Evolutionary conservation across 2,329 filamentous ascomycete genomes (phyloP), one percentile per base, ranked within the genome.

Genomic region (Xylariaceae sp.): DNA sequence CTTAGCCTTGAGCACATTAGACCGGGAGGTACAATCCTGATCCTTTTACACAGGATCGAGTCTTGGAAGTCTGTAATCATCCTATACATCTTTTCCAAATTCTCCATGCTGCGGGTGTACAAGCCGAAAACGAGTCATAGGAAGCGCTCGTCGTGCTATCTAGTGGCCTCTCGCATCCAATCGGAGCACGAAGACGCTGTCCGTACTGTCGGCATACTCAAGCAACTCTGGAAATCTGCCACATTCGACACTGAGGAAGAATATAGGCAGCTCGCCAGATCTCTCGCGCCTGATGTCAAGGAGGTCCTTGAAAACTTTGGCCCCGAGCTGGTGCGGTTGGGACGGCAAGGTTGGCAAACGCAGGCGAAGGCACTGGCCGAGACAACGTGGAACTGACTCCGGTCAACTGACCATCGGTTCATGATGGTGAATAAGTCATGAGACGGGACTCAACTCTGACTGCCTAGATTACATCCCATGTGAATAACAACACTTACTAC

Each of bases 61-160:
- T 59, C 59, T 0, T 74, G 68, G 70, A 52, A 69, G 13, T 73
- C 68, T 0, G 63, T 74, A 1, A 42, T 61, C 0, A 43, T 76
- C 0, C 41, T 83, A 9, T 61, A 70, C 13, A 62, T 55, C 0
- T 76, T 82, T 39, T 58, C 49, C 13, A 61, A 64, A n/a, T 78
- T 82, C 51, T 66, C 76, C 0, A 42, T 61, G 0, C 60, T 81
- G 0, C 40, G 53, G 19, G 57, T 80, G 0, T 76, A 71, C 62
- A 83, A 83, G 60, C 76, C 76, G 0, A 57, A 7, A 1, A 62
- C 7, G 1, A 59, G 54, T 2, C 76, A 82, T 53, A 62, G 59
- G 1, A 75, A 65, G 18, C 66, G 73, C 3, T 77, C 74, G 0
- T 80, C 77, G 0, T 83, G 81, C 57, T 83, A 83, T 60, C 67